Evolutionary conservation across 345 rosid species (phyloP), one percentile per base, ranked within the genome.

Genomic region (Toxicodendron radicans): DNA sequence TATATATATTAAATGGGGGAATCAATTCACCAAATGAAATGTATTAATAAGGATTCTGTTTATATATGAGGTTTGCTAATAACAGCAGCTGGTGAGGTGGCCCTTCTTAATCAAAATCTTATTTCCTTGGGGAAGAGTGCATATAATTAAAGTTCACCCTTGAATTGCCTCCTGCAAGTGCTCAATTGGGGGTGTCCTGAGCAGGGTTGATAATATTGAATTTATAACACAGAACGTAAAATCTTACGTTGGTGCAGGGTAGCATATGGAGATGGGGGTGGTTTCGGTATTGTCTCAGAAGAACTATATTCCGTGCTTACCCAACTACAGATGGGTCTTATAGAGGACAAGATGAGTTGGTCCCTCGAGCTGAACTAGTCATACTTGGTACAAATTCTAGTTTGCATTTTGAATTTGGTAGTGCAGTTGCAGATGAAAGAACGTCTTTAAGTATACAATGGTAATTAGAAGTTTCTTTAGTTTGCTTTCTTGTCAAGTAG

Each of bases 251-350:
- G n/a, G 9, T 77, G 82, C 87, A 95, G 98, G 86, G 87, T 85
- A 41, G 58, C 90, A 21, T 95, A 93, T 18, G 91, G 82, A 48
- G 81, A 81, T 65, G 91, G 85, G 62, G 91, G 85, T 17, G 90
- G 91, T 71, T 88, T 93, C 6, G 98, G 99, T 70, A 82, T 75
- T 0, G 89, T 90, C 14, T 78, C 96, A 1, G 75, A 89, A 76
- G 81, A 84, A 72, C 85, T 95, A 41, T 91, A 89, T 74, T 83
- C 88, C 1, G 85, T 73, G 71, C 92, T 95, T 63, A 91, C 99
- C 43, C 85, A 86, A 70, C 87, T 93, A 45, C 99, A 93, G 83
- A 93, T 95, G 99, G 98, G 98, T 67, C 91, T 91, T 24, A 79
- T 38, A 24, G 94, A 89, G 23, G 97, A 95, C 87, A 81, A 78